Evolutionary conservation across 2,329 filamentous ascomycete species (phyloP), one percentile per base, ranked within the genome.

Genomic region (Camptophora hylomeconis): DNA sequence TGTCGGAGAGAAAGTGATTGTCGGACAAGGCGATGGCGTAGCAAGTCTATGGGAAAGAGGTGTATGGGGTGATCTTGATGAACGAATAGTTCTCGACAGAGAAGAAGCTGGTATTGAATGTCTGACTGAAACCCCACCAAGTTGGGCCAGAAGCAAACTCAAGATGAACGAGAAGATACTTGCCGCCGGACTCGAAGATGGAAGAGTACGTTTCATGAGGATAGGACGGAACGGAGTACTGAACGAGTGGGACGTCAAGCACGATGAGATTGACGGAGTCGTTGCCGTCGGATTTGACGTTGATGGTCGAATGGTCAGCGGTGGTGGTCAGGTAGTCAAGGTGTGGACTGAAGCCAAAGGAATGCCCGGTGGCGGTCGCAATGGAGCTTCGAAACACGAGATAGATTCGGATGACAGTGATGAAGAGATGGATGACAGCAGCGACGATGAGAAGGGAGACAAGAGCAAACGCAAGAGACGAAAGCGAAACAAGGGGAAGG

Each of bases 11-110:
- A 79, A 79, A 49, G 66, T 89, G 3, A 54, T 89, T 3, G 81
- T 84, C 0, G 78, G 81, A 19, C 82, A 81, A 15, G 76, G 72
- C 11, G 77, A 72, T 22, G 89, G 89, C 3, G 73, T 94, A 2
- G 53, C 95, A 38, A 94, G 86, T 4, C 60, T 95, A 5, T 98
- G 89, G 86, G 87, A 98, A 53, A 79, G 78, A 42, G 87, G 87
- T 1, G 73, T 80, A 1, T 95, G 89, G 87, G 86, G 92, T 47
- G 87, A 95, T 51, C 83, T 93, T 51, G 81, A 92, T 44, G 84
- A 92, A 56, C 71, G 84, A 29, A 80, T 94, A 45, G 72, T 80
- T 26, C 72, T 94, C 6, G 75, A 83, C 41, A 54, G 58, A 16
- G 77, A 72, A 6, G 81, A 72, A 24, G 84, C 92, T 52, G 82